Evolutionary conservation across 306 rosid species (phyloP), one percentile per base, ranked within the genome.

Genomic region (Lagenaria siceraria): DNA sequence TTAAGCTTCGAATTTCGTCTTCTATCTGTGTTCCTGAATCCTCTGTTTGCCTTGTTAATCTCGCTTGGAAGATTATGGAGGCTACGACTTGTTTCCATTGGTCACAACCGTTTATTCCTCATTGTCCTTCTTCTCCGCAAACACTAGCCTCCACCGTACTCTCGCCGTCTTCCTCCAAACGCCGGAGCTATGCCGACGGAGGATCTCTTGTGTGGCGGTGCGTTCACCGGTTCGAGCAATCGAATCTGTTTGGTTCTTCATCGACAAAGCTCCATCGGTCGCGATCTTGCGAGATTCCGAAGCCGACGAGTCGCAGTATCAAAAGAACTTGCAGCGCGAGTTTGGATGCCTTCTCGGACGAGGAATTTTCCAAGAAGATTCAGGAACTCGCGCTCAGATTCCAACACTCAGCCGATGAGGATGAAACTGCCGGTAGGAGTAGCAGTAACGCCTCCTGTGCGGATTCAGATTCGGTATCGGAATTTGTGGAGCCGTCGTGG

Each of bases 341-440:
- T 83, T 76, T 87, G 14, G 87, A 87, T 22, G 82, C 88, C 0
- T 90, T 88, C 65, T 89, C 98, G 2, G 97, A 90, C 22, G 99
- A 96, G 31, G 96, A 92, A 58, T 96, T 92, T 81, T 86, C 88
- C 0, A 89, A 85, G 88, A 87, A 86, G 69, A 88, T 92, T 24
- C 92, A 88, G 35, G 98, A 96, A 53, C 72, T 92, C 40, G 86
- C 96, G 0, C 80, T 90, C 17, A 79, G 89, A 53, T 96, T 90
- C 82, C 93, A 92, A 48, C 54, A 82, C 4, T 81, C 90, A 0
- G 80, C 55, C 2, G 84, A 82, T 4, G 71, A 35, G 12, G 71
- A 66, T 7, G 69, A 31, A 25, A 12, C 58, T 27, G 21, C 17
- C 55, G 54, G 24, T 36, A 75, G 79, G 10, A 43, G n/a, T 27